These are phyloP conservation scores for Fusarium sp. DNA, from an alignment of 2,329 filamentous ascomycete genomes.

Conservation along the genomic window DNA sequence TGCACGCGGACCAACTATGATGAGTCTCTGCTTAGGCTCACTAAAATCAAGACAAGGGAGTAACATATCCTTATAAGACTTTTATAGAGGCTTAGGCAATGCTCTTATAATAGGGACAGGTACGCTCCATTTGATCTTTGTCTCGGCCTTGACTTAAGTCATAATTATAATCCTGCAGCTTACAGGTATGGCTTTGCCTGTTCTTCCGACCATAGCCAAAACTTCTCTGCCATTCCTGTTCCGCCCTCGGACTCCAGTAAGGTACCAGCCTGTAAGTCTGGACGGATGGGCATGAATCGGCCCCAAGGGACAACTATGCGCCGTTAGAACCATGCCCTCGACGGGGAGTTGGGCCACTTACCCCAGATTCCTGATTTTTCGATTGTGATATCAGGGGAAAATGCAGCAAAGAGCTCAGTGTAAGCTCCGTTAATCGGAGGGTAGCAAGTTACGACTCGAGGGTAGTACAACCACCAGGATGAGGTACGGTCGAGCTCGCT, in stretches of 20 bases:
- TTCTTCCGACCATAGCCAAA: conserved; percentile 57
- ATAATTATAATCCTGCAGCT: neutral
- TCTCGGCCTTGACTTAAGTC: neutral
- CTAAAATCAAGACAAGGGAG: no score
- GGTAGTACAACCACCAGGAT: conserved; percentile 39
- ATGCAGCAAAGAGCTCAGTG: conserved; percentile 60
- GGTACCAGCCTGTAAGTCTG: conserved; percentile 48
- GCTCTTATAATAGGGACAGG: no score
- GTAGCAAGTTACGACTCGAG: conserved; percentile 32
- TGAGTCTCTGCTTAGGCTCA: no score
- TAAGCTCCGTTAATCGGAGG: conserved; percentile 57
- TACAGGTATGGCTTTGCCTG: conserved; percentile 48
- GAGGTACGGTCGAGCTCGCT: conserved; percentile 42
- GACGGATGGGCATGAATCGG: conserved; percentile 49
- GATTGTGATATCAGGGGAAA: conserved; percentile 56
- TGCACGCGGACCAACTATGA: no score
- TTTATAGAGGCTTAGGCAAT: no score
- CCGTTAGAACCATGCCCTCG: neutral
- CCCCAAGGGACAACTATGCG: conserved; percentile 50
- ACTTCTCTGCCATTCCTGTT: conserved; percentile 50
- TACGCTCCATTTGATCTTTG: neutral
- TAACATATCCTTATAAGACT: no score
- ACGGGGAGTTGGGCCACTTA: conserved; percentile 3
- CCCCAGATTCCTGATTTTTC: conserved; percentile 52
- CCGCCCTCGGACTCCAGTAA: conserved; percentile 53